Percentiles rank a stretch among this genome's conserved stretches.
Evolutionary conservation across 2,329 filamentous ascomycete species (phyloP).

Genomic region (Phialemonium atrogriseum): DNA sequence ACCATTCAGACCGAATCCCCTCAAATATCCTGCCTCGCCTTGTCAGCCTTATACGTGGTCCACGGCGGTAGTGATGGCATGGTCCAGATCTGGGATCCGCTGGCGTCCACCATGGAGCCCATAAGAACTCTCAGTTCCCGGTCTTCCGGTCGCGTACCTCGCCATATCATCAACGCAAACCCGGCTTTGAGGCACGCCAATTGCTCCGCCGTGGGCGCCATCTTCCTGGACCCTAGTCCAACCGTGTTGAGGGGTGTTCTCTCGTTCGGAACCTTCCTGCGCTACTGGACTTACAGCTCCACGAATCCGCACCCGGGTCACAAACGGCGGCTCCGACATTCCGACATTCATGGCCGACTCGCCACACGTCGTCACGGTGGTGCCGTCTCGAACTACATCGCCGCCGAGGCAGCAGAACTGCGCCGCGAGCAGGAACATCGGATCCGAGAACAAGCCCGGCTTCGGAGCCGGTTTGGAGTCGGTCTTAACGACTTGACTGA

Average conservation of each 20-base stretch:
- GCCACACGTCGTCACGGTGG: conserved; percentile 50
- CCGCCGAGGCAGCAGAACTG: conserved; percentile 75
- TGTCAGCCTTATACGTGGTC: conserved; percentile 81
- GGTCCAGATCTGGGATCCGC: conserved; percentile 93
- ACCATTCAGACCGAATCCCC: conserved; percentile 87
- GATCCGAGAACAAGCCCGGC: conserved; percentile 57
- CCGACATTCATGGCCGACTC: conserved; percentile 46
- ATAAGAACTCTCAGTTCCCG: conserved; percentile 81
- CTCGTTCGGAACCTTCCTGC: conserved; percentile 76
- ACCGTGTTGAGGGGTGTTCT: conserved; percentile 79
- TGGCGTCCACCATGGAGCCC: conserved; percentile 70
- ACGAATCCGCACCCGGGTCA: conserved; percentile 65
- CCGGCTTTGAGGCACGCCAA: conserved; percentile 59
- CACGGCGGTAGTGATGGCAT: conserved; percentile 92
- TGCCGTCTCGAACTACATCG: conserved; percentile 73
- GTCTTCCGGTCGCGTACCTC: conserved; percentile 73
- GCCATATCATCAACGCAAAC: conserved; percentile 50
- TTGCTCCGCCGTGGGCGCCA: conserved; percentile 73
- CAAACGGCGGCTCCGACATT: conserved; percentile 70
- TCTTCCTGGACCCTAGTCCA: conserved; percentile 80
- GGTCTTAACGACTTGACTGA: conserved; percentile 62
- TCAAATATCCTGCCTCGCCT: conserved; percentile 70
- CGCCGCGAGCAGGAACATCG: conserved; percentile 62
- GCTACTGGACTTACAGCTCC: conserved; percentile 92
- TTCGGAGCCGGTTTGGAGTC: conserved; percentile 77